A percentile compares a stretch with the other conserved stretches of the same genome.
phyloP scores from a whole-genome alignment of 2,329 filamentous ascomycete species.

The Zymoseptoria passerinii region DNA sequence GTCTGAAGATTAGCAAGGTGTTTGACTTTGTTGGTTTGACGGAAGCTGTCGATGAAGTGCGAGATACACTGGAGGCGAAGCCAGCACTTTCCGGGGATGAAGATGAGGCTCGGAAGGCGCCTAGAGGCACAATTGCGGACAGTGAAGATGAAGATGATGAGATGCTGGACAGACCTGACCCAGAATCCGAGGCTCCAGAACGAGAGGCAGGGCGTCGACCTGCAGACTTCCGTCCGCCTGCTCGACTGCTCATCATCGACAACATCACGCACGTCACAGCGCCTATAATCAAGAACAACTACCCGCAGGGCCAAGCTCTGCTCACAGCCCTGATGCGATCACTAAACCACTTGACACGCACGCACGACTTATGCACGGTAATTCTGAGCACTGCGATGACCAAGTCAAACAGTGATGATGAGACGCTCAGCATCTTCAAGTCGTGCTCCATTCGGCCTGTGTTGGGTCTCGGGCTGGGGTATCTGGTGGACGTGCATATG shows the following conservation, averaged over 20 bases:
- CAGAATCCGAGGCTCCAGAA: background rate
- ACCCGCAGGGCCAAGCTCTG: conserved; percentile 32
- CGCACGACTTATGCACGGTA: conserved; percentile 31
- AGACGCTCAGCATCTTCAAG: conserved; percentile 35
- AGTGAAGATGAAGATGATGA: conserved; percentile 32
- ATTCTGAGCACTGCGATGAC: conserved; percentile 7
- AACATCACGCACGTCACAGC: conserved; percentile 22
- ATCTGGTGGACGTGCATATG: conserved; percentile 35
- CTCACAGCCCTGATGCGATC: conserved; percentile 35
- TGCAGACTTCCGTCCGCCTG: background rate
- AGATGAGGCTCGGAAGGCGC: conserved; percentile 1
- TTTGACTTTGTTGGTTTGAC: conserved; percentile 43
- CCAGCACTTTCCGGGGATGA: background rate
- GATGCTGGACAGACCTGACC: conserved; percentile 28
- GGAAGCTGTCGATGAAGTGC: conserved; percentile 40
- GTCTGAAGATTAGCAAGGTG: conserved; percentile 42
- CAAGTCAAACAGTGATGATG: conserved; percentile 12
- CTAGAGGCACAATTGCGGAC: conserved; percentile 26
- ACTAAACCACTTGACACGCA: conserved; percentile 32
- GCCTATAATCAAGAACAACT: conserved; percentile 24
- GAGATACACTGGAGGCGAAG: conserved; percentile 26
- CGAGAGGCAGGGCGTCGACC: background rate
- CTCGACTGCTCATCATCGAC: conserved; percentile 21
- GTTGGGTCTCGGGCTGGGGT: conserved; percentile 31
- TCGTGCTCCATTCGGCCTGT: conserved; percentile 31